A percentile compares a stretch with the other conserved stretches of the same genome.
Conservation (phyloP, 768 basidiomycete genomes). For the Tulasnella sp. region DNA sequence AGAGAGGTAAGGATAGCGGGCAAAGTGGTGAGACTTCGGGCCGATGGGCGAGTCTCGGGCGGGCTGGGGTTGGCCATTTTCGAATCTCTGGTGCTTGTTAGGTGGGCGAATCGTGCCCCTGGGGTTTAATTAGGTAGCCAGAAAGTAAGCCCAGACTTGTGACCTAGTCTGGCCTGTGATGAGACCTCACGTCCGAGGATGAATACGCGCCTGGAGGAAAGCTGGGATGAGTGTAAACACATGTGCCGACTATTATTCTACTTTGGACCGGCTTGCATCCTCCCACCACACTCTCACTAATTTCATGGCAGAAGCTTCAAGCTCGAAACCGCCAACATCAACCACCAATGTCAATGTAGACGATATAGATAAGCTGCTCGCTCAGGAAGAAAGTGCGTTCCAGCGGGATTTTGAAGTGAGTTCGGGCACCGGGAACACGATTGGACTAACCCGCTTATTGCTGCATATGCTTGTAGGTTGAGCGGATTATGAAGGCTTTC, state of each 20-base stretch:
- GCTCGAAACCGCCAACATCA: conserved; percentile 24
- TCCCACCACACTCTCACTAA: conserved; percentile 4
- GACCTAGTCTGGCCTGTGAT: background rate
- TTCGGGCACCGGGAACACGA: background rate
- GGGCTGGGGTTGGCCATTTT: conserved; percentile 4
- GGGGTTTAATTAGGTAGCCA: background rate
- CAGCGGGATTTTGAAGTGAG: conserved; percentile 78
- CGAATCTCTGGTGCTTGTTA: background rate
- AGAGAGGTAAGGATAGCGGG: conserved; percentile 71
- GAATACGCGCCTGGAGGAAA: background rate
- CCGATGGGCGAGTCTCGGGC: conserved; percentile 3
- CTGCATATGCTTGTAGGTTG: conserved; percentile 40
- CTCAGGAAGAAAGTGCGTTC: conserved; percentile 76
- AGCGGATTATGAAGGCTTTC: conserved; percentile 90
- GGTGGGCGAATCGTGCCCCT: background rate
- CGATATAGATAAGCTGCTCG: conserved; percentile 77
- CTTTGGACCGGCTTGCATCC: background rate
- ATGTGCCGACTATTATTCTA: background rate
- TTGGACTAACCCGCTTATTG: conserved; percentile 11
- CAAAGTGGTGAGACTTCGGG: conserved; percentile 52
- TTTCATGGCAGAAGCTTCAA: conserved; percentile 23
- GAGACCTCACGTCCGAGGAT: background rate
- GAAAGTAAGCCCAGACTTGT: background rate
- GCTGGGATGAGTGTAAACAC: background rate
- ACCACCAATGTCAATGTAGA: conserved; percentile 38